Evolutionary conservation across 495 filamentous ascomycete species (phyloP).

Genomic region (Penicillium bovifimosum): DNA sequence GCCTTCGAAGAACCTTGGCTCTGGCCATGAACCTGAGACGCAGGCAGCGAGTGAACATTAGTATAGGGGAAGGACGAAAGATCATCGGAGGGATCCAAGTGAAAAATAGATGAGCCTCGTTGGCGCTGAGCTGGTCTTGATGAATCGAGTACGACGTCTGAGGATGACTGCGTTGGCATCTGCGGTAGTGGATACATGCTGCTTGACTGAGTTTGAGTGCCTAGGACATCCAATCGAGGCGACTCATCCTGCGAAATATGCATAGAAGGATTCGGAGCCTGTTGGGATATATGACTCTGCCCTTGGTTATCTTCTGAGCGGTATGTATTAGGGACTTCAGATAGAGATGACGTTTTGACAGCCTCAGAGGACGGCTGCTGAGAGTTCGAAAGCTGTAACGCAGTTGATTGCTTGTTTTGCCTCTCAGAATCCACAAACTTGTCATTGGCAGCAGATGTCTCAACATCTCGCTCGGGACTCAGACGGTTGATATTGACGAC

Average conservation of each 20-base stretch:
- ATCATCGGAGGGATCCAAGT: slow-evolving; percentile 9
- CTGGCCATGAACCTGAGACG: slow-evolving; percentile 9
- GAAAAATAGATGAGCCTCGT: slow-evolving; percentile 2
- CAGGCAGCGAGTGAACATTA: slow-evolving; percentile 13
- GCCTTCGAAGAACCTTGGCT: slow-evolving; percentile 3
- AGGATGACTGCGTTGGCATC: slow-evolving; percentile 9
- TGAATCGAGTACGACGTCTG: slow-evolving; percentile 23
- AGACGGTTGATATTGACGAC: slow-evolving; percentile 7
- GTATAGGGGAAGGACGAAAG: slow-evolving; percentile 15
- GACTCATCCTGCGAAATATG: neutral
- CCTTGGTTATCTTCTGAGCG: slow-evolving; percentile 18
- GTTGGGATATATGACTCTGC: slow-evolving; percentile 21
- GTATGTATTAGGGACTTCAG: slow-evolving; percentile 33
- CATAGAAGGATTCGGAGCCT: slow-evolving; percentile 5
- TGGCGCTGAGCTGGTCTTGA: slow-evolving; percentile 21
- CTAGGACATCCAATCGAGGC: slow-evolving; percentile 16
- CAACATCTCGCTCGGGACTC: slow-evolving; percentile 3
- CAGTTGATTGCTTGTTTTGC: neutral
- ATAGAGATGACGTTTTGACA: slow-evolving; percentile 36
- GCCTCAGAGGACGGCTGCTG: slow-evolving; percentile 21
- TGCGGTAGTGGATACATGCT: slow-evolving; percentile 14
- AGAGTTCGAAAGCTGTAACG: neutral
- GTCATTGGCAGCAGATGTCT: slow-evolving; percentile 25
- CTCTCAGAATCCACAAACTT: slow-evolving; percentile 9
- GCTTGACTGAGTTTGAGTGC: slow-evolving; percentile 23